Evolutionary conservation across 345 rosid genomes (phyloP).

Genomic region (Sisymbrium altissimum): DNA sequence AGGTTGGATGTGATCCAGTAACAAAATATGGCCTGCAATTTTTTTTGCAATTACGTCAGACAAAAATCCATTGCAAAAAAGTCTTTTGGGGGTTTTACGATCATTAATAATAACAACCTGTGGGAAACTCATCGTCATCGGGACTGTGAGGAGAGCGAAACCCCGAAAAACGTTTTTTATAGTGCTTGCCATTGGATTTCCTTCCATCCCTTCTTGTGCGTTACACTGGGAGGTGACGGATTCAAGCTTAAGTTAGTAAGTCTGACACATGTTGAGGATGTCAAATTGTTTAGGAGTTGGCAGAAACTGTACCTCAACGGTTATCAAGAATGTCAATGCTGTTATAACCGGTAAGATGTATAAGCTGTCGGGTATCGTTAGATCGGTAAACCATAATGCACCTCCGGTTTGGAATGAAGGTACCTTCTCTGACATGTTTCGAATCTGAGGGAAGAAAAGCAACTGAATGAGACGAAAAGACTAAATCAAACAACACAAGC

Average conservation of each 20-base stretch:
- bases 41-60: background rate
- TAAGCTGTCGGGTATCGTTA: conserved; percentile 65
- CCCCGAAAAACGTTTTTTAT: conserved; percentile 57
- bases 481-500: conserved; percentile 1
- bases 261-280: background rate
- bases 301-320: conserved; percentile 68
- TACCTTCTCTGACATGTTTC: conserved; percentile 85
- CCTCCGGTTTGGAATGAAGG: conserved; percentile 86
- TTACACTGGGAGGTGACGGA: conserved; percentile 41
- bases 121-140: conserved; percentile 72
- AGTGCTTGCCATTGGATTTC: conserved; percentile 54
- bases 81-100: background rate
- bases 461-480: background rate
- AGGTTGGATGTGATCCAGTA: conserved; percentile 88
- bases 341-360: conserved; percentile 72
- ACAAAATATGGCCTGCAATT: conserved; percentile 81
- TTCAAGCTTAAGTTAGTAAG: background rate
- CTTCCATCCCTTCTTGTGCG: conserved; percentile 92
- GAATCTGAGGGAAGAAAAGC: conserved; percentile 40
- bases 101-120: conserved; percentile 39
- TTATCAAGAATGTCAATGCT: conserved; percentile 57
- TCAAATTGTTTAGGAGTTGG: conserved; percentile 1
- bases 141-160: conserved; percentile 64
- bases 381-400: conserved; percentile 76
- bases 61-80: background rate